Base-by-base conservation (phyloP, 1,139 yeast species). In the Diutina ranongensis region DNA sequence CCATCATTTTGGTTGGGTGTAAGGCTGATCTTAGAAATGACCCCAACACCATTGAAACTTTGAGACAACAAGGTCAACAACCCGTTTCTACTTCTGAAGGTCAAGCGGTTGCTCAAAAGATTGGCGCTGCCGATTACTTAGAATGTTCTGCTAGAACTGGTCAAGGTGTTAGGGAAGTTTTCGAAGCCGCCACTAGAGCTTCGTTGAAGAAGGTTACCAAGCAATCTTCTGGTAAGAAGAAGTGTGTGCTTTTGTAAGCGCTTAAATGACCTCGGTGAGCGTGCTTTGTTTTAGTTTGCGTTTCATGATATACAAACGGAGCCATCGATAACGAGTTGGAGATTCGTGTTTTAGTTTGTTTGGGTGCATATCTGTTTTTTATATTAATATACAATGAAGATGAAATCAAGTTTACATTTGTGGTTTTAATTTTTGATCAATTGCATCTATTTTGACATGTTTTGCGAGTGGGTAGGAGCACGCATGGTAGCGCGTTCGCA, bases 71-170 rank as follows among this genome's bases (percentile, higher is more conserved):
- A 57, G 79, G 80, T 55, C 85, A 82, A 59, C 79, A 75, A 57
- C 94, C 94, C 49, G 94, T 85, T 44, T 67, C 86, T 22, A 64
- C 82, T 35, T 65, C 80, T 41, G 95, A 88, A 65, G 96, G 95
- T 52, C 86, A 84, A 64, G 71, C 77, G 41, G 86, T 86, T 49
- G 95, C 96, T 47, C 83, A 80, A 56, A 83, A 83, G 65, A 84
- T 87, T 56, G 95, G 95, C 52, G 95, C 95, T 46, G 71, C 81
- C 50, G 79, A 81, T 57, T 87, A 87, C 65, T 72, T 87, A 62
- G 97, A 89, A 69, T 88, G 97, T 71, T 88, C 96, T 45, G 96
- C 97, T 38, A 80, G 87, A 70, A 80, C 87, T 49, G 94, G 94
- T 53, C 82, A 80, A 63, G 94, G 94, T 62, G 95, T 87, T 51